These are phyloP conservation scores for Leccinum pachyderme DNA, from an alignment of 1,284 basidiomycete species.

Conservation along the genomic window DNA sequence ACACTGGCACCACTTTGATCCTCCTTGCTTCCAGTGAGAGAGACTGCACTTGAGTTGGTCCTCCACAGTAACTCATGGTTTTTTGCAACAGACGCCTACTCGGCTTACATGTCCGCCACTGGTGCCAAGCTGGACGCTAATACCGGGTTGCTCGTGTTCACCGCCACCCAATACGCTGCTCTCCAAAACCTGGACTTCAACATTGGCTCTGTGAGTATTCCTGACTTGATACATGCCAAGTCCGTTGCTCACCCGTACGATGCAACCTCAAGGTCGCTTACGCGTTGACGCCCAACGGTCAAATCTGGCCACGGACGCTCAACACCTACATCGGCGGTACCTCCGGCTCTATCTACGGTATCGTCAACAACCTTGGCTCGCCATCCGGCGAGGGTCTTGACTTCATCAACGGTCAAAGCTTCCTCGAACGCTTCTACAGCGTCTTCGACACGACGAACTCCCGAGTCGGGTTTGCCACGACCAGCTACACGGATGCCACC, in stretches of 20 bases:
- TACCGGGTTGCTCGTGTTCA: conserved; percentile 43
- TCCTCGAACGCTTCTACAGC: conserved; percentile 67
- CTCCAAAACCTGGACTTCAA: conserved; percentile 45
- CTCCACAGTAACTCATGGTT: conserved; percentile 4
- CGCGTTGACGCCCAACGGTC: conserved; percentile 45
- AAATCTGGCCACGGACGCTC: conserved; percentile 46
- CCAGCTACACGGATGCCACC: conserved; percentile 53
- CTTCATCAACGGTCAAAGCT: conserved; percentile 53
- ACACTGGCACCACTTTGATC: conserved; percentile 46
- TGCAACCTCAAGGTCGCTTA: conserved; percentile 31
- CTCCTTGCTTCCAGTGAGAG: conserved; percentile 38
- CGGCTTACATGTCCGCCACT: conserved; percentile 48
- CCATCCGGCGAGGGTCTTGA: conserved; percentile 45
- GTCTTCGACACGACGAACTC: conserved; percentile 59
- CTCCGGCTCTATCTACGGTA: conserved; percentile 44
- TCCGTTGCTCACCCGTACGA: not conserved
- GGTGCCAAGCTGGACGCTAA: conserved; percentile 46
- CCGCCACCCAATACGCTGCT: conserved; percentile 34
- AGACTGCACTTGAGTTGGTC: not conserved
- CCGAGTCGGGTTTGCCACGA: conserved; percentile 57
- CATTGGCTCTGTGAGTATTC: conserved; percentile 35
- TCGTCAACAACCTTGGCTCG: conserved; percentile 43
- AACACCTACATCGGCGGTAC: conserved; percentile 46
- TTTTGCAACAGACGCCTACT: conserved; percentile 44
- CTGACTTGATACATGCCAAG: not conserved